Base-by-base conservation (phyloP, 805 yeast genomes). In the Nakazawaea ambrosiae region DNA sequence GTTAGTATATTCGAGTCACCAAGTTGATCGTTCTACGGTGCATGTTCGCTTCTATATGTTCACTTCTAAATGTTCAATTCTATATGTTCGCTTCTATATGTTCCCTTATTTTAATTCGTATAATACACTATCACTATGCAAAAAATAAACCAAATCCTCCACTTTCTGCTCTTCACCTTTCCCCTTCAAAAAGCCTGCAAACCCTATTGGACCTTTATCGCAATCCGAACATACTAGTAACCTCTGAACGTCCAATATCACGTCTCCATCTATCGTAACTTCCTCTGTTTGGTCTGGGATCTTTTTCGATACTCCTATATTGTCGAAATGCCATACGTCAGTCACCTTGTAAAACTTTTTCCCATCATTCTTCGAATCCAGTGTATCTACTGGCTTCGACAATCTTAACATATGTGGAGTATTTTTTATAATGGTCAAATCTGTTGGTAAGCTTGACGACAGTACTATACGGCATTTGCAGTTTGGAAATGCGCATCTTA, bases 261-360 rank as follows among this genome's bases (percentile, higher is more conserved):
- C 41, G 11, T 51, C 39, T 9, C 45, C 49, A 1, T 48, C 45
- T 18, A 36, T 39, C 5, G 42, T 42, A 3, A 50, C 53, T 11
- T 47, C 42, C 3, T 37, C 43, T 9, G 31, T 18, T n/a, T 44
- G 45, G 4, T 44, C 43, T 9, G 60, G 61, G 10, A 37, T 32
- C 33, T 53, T 53, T 40, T 68, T 68, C 1, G 88, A 80, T 2
- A 83, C 90, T 1, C 87, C 89, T 32, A 83, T 72, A 49, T 83
- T 83, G 45, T 83, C 89, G 48, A 83, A 83, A 45, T 75, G 83
- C 92, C 92, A 83, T 37, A 78, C 75, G 48, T 81, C 85, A 2
- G 58, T 49, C 2, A 80, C 60, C 20, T 60, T 49, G 30, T 66
- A 61, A 49, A 75, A 78, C 6, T 41, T 35, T 7, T 38, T 46